phyloP scores from a whole-genome alignment of 208 protist genomes.

The Trypanosoma lewisi region DNA sequence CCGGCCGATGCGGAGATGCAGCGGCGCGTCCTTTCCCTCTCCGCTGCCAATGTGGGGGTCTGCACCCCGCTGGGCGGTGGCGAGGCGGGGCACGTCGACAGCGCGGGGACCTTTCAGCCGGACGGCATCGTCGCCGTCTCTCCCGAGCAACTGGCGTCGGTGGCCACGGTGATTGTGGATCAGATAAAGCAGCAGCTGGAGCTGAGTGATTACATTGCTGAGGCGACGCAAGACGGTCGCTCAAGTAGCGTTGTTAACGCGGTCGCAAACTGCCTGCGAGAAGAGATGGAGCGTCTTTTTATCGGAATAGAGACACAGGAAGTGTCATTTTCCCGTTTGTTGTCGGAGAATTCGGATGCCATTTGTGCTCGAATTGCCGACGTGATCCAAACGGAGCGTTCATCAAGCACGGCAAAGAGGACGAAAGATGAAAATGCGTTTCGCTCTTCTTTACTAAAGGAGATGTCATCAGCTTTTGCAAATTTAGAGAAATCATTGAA shows the following conservation, averaged over 20 bases:
- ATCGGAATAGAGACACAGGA: slow-evolving; percentile 19
- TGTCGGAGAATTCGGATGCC: slow-evolving; percentile 21
- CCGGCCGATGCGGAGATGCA: slow-evolving; percentile 70
- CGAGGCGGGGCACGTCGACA: background rate
- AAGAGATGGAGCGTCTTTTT: slow-evolving; percentile 25
- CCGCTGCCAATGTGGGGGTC: slow-evolving; percentile 44
- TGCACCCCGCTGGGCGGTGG: slow-evolving; percentile 5
- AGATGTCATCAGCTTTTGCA: slow-evolving; percentile 4
- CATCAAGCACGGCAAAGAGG: background rate
- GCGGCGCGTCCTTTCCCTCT: slow-evolving; percentile 56
- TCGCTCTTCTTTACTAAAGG: slow-evolving; percentile 1
- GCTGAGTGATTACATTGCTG: slow-evolving; percentile 11
- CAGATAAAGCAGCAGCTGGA: slow-evolving; percentile 26
- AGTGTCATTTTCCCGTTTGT: slow-evolving; percentile 19
- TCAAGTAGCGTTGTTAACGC: slow-evolving; percentile 22
- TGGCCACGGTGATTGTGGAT: slow-evolving; percentile 53
- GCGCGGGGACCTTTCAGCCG: slow-evolving; percentile 19
- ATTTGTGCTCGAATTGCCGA: slow-evolving; percentile 21
- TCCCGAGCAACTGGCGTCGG: slow-evolving; percentile 54
- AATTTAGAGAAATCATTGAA: slow-evolving; percentile 24
- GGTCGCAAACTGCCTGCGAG: slow-evolving; percentile 13
- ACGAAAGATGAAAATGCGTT: background rate
- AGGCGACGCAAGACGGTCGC: slow-evolving; percentile 19
- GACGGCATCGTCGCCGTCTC: slow-evolving; percentile 46
- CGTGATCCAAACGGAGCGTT: slow-evolving; percentile 17